Evolutionary conservation across 306 rosid genomes (phyloP).

Genomic region (Sophora flavescens): DNA sequence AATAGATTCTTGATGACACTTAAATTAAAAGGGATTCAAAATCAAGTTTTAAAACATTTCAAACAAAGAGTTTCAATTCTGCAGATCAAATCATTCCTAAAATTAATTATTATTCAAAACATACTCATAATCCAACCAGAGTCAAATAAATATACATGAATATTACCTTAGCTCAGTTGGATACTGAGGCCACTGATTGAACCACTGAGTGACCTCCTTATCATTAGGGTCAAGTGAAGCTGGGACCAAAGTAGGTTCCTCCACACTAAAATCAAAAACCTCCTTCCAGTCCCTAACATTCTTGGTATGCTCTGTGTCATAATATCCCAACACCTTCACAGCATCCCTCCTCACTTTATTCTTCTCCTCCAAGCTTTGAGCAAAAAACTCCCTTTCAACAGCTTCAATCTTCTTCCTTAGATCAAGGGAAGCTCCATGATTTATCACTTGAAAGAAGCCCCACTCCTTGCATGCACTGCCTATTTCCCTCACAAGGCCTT

Average conservation of each 20-base stretch:
- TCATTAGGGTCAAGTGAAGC: neutral
- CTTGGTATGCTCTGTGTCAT: conserved; percentile 60
- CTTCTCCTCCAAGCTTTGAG: conserved; percentile 63
- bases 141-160: conserved; percentile 29
- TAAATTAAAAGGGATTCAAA: no score
- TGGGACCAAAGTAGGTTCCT: neutral
- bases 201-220: neutral
- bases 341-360: conserved; percentile 49
- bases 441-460: conserved; percentile 42
- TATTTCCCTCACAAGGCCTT: conserved; percentile 27
- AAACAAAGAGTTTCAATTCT: no score
- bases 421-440: conserved; percentile 55
- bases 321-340: neutral
- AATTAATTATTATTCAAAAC: no score
- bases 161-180: conserved; percentile 11
- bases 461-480: conserved; percentile 27
- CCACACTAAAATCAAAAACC: neutral
- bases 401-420: conserved; percentile 36
- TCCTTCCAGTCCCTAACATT: conserved; percentile 63
- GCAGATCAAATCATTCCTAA: no score
- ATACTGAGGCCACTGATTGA: neutral
- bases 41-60: no score
- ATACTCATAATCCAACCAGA: no score
- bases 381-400: conserved; percentile 53
- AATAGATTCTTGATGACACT: no score